phyloP scores from a whole-genome alignment of 306 rosid genomes.

The Citrullus amarus region DNA sequence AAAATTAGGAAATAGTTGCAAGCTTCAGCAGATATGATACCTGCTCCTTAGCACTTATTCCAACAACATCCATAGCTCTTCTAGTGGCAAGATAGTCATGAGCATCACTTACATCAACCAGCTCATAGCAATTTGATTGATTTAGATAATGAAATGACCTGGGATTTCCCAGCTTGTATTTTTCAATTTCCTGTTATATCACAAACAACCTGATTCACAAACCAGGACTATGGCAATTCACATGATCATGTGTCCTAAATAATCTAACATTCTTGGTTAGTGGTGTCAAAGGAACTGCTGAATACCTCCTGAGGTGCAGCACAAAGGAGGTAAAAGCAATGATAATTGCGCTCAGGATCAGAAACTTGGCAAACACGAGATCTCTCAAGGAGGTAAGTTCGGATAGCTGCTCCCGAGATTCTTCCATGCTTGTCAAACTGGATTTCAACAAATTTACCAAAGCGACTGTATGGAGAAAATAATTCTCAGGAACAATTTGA shows the following conservation, averaged over 20 bases:
- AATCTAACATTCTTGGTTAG: conserved; percentile 1
- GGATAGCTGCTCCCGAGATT: conserved; percentile 96
- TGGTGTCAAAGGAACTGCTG: conserved; percentile 8
- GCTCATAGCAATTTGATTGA: conserved; percentile 83
- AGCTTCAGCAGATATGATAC: conserved; percentile 30
- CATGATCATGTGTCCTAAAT: not conserved
- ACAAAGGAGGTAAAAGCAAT: conserved; percentile 97
- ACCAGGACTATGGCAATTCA: not conserved
- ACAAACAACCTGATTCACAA: conserved; percentile 8
- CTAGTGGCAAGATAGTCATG: conserved; percentile 96
- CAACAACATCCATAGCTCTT: conserved; percentile 98
- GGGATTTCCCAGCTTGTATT: conserved; percentile 81
- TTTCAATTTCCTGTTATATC: conserved; percentile 79
- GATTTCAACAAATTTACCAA: conserved; percentile 96
- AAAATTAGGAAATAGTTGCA: conserved; percentile 9
- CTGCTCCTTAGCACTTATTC: conserved; percentile 90
- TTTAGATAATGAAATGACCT: conserved; percentile 91
- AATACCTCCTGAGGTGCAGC: conserved; percentile 98
- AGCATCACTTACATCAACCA: conserved; percentile 72
- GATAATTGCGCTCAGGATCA: conserved; percentile 98
- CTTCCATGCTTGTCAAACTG: conserved; percentile 96
- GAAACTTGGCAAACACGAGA: conserved; percentile 98
- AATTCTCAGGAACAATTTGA: conserved; percentile 4
- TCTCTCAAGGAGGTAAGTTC: conserved; percentile 95
- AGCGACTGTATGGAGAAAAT: conserved; percentile 48